Base-by-base conservation (phyloP, 148 eudicot genomes). In the Nepenthes gracilis region DNA sequence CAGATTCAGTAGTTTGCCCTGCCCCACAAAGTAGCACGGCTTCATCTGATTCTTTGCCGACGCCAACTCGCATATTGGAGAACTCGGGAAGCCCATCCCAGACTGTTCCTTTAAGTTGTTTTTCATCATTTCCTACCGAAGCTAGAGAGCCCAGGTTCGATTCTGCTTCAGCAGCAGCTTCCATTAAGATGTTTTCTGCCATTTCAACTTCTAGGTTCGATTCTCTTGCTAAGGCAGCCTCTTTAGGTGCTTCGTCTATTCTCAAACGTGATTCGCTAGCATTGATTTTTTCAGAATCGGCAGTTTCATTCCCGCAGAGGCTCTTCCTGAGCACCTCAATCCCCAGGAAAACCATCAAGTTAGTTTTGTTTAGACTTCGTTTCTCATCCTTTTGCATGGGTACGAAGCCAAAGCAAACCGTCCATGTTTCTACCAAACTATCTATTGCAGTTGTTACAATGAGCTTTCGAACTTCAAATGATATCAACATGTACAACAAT, bases 271-370 rank as follows among this genome's bases (percentile, higher is more conserved):
- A 64, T 35, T 56, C 63, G 59, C 57, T 68, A 47, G 55, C 61
- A 12, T 67, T 68, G 13, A 23, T 23, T 58, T 55, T 49, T 47
- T 13, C 13, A 7, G 69, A 69, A 65, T 64, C 64, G 32, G 69
- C 12, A 69, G 53, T 60, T 50, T 52, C 63, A 58, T 70, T 66
- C 43, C 67, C 57, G 40, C 61, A 77, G 47, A 93, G 72, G 8
- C 74, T 68, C 78, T 88, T 93, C 73, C 86, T 93, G 67, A 93
- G 75, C 95, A 90, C 77, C 50, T 88, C 84, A 1, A 96, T 76
- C 57, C 96, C 98, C 2, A 96, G 98, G 67, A 93, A 88, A 47
- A 93, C 96, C 98, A 93, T 93, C 59, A 93, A 70, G 83, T 86
- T 93, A 68, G 76, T 65, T 38, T 79, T 75, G 56, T 70, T 84